Conservation (phyloP, 2,329 filamentous ascomycete genomes). For the Aspergillus pseudonomiae region DNA sequence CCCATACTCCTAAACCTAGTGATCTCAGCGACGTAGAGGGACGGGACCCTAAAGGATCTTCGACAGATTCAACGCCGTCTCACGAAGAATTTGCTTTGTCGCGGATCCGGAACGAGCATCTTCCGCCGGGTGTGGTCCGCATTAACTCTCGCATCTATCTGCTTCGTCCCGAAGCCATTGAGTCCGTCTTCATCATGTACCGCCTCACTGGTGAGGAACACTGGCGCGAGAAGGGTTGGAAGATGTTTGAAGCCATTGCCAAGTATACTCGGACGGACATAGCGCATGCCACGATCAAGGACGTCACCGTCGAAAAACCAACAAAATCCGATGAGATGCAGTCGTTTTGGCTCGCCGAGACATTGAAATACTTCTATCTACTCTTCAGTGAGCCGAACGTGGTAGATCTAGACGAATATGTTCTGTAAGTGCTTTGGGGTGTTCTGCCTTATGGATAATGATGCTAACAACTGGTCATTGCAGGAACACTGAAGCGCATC, state of each 20-base stretch:
- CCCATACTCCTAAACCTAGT: not conserved
- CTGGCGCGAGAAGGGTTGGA: conserved; percentile 72
- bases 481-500: conserved; percentile 31
- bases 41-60: conserved; percentile 8
- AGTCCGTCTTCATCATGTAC: conserved; percentile 78
- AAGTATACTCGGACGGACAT: conserved; percentile 63
- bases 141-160: conserved; percentile 44
- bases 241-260: conserved; percentile 70
- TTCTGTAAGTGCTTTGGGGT: conserved; percentile 41
- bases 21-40: conserved; percentile 3
- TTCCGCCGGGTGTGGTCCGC: conserved; percentile 46
- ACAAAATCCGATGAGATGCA: conserved; percentile 66
- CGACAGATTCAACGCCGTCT: conserved; percentile 29
- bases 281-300: conserved; percentile 67
- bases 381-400: conserved; percentile 49
- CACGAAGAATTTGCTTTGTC: conserved; percentile 44
- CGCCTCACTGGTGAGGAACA: conserved; percentile 68
- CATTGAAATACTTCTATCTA: conserved; percentile 53
- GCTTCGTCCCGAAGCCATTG: conserved; percentile 71
- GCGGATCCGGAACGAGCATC: conserved; percentile 46
- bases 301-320: conserved; percentile 60
- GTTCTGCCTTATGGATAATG: not conserved
- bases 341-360: conserved; percentile 69
- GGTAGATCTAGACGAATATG: conserved; percentile 51
- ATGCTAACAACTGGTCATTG: not conserved